Base-by-base conservation (phyloP, 1,284 basidiomycete species). In the Sphagnurus paluster region DNA sequence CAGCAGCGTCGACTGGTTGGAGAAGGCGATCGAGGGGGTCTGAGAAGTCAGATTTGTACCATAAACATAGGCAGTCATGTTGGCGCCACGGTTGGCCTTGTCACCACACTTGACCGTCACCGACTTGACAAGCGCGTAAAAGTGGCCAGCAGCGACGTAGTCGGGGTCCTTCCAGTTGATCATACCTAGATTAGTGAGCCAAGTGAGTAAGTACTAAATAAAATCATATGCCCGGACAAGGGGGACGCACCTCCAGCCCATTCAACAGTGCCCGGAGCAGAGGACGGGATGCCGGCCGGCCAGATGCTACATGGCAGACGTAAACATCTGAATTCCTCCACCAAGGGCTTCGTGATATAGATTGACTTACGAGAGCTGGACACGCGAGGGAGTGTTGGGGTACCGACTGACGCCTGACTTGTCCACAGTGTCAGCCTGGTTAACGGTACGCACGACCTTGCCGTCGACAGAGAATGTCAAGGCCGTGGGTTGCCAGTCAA, bases 91-190 rank as follows among this genome's bases (percentile, higher is more conserved):
- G 13, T 68, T 33, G 3, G 59, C 53, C 2, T 77, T 62, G 56
- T 84, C 80, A 6, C 71, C 68, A 63, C 87, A 89, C 49, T 76
- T 70, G 56, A 90, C 66, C 16, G 73, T 69, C 45, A 90, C 72
- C 2, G 77, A 78, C 54, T 79, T 65, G 49, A 83, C 67, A 44
- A 78, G 68, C 4, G 79, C 72, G 48, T 80, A 83, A 62, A 85
- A 88, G 58, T 87, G 69, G 23, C 72, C 82, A 8, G 81, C 79
- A 16, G 82, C 60, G 34, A 66, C 49, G 65, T 90, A 91, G 66
- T 92, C 90, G 21, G 83, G 75, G 62, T 90, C 78, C 17, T 70
- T 57, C 83, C 84, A 92, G 70, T 90, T 69, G 67, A 91, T 88
- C 76, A 86, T 74, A 28, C 87, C 73, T 69, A 33, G 2, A 16